Conservation (phyloP, 441 rosid genomes). For the Aquilaria agallochum region DNA sequence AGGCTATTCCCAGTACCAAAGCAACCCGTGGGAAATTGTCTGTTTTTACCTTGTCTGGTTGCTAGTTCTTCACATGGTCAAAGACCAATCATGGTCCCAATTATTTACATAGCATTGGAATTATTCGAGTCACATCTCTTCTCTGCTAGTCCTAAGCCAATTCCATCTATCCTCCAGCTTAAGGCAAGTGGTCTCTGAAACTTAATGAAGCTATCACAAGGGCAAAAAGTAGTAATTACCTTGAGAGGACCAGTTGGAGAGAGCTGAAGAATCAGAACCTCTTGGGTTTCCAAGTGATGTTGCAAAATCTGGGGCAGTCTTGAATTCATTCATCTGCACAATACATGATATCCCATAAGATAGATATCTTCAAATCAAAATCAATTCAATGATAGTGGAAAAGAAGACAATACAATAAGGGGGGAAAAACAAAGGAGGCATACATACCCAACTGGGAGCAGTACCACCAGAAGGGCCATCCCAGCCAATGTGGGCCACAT, state of each 20-base stretch:
- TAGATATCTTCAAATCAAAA: background rate
- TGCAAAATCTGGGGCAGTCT: conserved; percentile 52
- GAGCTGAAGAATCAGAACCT: conserved; percentile 36
- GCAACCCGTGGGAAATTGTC: conserved; percentile 18
- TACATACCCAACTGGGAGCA: conserved; percentile 57
- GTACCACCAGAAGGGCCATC: conserved; percentile 49
- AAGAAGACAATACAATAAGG: conserved; percentile 1
- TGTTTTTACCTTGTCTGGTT: conserved; percentile 18
- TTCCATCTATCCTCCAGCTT: no score
- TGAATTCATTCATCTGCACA: conserved; percentile 73
- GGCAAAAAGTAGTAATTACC: conserved; percentile 32
- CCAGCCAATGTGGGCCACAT: conserved; percentile 70
- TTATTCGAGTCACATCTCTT: no score
- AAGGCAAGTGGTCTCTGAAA: no score
- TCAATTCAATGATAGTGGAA: background rate
- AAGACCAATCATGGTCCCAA: no score
- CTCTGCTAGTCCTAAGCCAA: no score
- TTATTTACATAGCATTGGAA: no score
- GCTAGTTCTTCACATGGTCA: conserved; percentile 10
- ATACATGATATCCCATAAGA: conserved; percentile 1
- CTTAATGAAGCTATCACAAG: no score
- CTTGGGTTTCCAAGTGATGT: conserved; percentile 35
- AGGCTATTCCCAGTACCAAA: background rate
- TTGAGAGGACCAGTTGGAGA: conserved; percentile 86
- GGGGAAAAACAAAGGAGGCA: conserved; percentile 1